These are phyloP conservation scores for Eucalyptus pauciflora DNA, from an alignment of 345 rosid species.

Conservation along the genomic window DNA sequence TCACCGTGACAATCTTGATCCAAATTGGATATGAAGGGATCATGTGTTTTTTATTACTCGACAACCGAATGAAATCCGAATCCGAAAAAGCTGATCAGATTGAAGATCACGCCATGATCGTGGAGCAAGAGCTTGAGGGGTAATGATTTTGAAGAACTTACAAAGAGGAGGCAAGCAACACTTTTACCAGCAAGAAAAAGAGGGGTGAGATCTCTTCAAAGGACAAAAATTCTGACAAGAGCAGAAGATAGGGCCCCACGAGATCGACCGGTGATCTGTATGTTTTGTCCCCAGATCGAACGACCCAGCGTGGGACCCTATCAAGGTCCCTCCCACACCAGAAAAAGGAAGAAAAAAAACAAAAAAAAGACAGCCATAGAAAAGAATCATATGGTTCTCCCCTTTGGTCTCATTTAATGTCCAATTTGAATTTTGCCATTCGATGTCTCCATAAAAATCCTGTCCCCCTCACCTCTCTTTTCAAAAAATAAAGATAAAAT, in stretches of 20 bases:
- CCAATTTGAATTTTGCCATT: not conserved
- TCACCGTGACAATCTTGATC: not conserved
- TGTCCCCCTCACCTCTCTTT: not conserved
- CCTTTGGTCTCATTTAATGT: not conserved
- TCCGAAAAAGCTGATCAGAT: not conserved
- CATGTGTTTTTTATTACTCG: not conserved
- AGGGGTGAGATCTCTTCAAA: not conserved
- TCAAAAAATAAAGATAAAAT: not conserved
- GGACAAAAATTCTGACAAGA: not conserved
- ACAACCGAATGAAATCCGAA: no score
- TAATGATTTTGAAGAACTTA: not conserved
- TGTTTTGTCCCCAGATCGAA: constrained; percentile 17
- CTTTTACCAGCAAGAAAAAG: not conserved
- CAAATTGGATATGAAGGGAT: not conserved
- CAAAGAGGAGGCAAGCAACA: not conserved
- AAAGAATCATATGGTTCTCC: not conserved
- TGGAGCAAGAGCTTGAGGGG: not conserved
- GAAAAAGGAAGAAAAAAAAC: not conserved
- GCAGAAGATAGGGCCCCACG: not conserved
- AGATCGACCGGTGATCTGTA: not conserved
- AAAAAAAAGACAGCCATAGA: not conserved
- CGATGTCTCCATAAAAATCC: not conserved
- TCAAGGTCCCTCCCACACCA: not conserved
- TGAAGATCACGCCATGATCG: not conserved
- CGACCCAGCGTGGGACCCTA: constrained; percentile 13